Percentiles rank a stretch among this genome's conserved stretches.
Evolutionary conservation across 768 basidiomycete genomes (phyloP).

Genomic region (Suillus clintonianus): DNA sequence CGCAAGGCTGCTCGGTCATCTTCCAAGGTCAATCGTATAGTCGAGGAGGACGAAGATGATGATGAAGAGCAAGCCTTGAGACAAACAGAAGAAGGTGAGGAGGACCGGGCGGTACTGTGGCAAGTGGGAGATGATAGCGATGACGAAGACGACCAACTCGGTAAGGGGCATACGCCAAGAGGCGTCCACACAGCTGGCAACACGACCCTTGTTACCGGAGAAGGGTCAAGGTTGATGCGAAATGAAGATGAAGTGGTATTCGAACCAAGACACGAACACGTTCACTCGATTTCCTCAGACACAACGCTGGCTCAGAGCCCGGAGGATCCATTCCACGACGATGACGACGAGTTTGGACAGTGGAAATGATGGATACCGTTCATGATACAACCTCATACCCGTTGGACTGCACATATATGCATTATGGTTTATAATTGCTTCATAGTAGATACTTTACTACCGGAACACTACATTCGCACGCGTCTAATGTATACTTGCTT

Average conservation of each 20-base stretch:
- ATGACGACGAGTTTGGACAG: constrained; percentile 34
- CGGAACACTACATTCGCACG: neutral
- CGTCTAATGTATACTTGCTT: neutral
- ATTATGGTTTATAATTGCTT: neutral
- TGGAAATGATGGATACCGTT: constrained; percentile 25
- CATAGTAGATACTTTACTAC: neutral
- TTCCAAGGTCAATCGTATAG: constrained; percentile 13
- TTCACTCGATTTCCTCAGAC: constrained; percentile 38
- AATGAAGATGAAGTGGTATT: constrained; percentile 35
- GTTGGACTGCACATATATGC: neutral
- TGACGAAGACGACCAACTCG: constrained; percentile 55
- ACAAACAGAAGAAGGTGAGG: constrained; percentile 39
- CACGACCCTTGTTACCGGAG: constrained; percentile 30
- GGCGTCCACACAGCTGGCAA: constrained; percentile 16
- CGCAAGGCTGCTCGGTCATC: constrained; percentile 25
- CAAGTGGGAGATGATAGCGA: constrained; percentile 74
- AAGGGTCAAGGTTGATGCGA: constrained; percentile 46
- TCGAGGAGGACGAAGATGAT: constrained; percentile 23
- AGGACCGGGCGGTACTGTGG: constrained; percentile 50
- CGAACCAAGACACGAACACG: constrained; percentile 29
- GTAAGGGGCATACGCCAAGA: constrained; percentile 27
- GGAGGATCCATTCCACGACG: constrained; percentile 12
- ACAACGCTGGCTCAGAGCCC: constrained; percentile 31
- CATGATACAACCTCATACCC: constrained; percentile 1
- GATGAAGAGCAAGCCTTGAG: constrained; percentile 43